Percentiles rank a stretch among this genome's conserved stretches.
These are phyloP conservation scores for Stentor coeruleus DNA, from an alignment of 73 alveolate species.

Conservation along the genomic window DNA sequence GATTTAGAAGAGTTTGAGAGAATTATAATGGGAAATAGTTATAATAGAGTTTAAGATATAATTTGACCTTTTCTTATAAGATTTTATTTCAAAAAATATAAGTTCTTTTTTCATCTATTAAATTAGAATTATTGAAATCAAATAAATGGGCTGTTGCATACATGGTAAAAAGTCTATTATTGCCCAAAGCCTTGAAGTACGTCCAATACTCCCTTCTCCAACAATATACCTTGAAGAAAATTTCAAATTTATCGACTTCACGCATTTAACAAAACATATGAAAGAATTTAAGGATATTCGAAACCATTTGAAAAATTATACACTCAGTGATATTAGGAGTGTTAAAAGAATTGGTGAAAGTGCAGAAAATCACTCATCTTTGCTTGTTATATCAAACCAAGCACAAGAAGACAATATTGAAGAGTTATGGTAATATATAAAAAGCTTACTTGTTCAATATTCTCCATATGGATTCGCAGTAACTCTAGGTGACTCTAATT, in stretches of 20 bases:
- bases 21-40: no score
- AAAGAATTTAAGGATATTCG: neutral
- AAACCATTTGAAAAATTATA: neutral
- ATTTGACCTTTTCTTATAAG: no score
- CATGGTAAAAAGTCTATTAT: no score
- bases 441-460: constrained; percentile 12
- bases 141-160: neutral
- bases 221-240: neutral
- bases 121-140: no score
- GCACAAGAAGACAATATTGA: neutral
- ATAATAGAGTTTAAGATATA: no score
- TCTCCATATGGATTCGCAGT: constrained; percentile 4
- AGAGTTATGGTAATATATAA: neutral
- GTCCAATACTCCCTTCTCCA: neutral
- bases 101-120: no score
- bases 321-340: neutral
- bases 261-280: neutral
- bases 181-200: neutral
- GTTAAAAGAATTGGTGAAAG: neutral
- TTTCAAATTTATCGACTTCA: neutral
- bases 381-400: neutral
- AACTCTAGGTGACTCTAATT: neutral
- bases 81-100: no score
- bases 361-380: neutral
- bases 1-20: constrained; percentile 44